Evolutionary conservation across 2,329 filamentous ascomycete species (phyloP).

Genomic region (Nannizziopsis barbatae): DNA sequence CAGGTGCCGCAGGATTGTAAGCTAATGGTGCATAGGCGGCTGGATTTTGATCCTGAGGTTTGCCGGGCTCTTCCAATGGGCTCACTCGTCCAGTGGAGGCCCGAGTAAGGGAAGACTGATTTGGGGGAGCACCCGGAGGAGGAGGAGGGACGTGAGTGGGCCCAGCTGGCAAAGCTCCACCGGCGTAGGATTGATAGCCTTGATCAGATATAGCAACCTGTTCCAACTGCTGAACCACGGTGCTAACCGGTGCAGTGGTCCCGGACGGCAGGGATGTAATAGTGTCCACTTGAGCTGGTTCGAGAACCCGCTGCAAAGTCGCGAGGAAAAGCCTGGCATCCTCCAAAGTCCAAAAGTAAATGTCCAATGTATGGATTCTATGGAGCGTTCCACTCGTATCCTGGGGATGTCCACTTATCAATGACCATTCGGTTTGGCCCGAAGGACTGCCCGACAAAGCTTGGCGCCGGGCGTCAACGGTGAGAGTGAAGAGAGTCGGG

Average conservation of each 20-base stretch:
- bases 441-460: slow-evolving; percentile 20
- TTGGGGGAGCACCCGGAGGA: slow-evolving; percentile 18
- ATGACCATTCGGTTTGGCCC: slow-evolving; percentile 42
- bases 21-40: slow-evolving; percentile 42
- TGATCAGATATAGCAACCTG: slow-evolving; percentile 48
- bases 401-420: slow-evolving; percentile 43
- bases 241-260: slow-evolving; percentile 40
- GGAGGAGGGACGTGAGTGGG: slow-evolving; percentile 17
- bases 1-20: slow-evolving; percentile 56
- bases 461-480: slow-evolving; percentile 37
- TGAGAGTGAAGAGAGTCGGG: slow-evolving; percentile 48
- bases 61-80: slow-evolving; percentile 9
- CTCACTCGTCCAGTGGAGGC: slow-evolving; percentile 17
- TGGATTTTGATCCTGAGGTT: slow-evolving; percentile 20
- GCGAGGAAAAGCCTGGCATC: slow-evolving; percentile 47
- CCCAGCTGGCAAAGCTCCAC: slow-evolving; percentile 23
- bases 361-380: slow-evolving; percentile 49
- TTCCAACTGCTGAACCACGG: slow-evolving; percentile 53
- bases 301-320: slow-evolving; percentile 29
- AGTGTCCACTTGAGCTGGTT: slow-evolving; percentile 37
- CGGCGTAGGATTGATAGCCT: slow-evolving; percentile 31
- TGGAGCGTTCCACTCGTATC: slow-evolving; percentile 45
- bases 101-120: slow-evolving; percentile 18
- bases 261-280: slow-evolving; percentile 35
- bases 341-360: slow-evolving; percentile 54